These are phyloP conservation scores for Aspergillaceae sp. DNA, from an alignment of 2,329 filamentous ascomycete species.

Conservation along the genomic window DNA sequence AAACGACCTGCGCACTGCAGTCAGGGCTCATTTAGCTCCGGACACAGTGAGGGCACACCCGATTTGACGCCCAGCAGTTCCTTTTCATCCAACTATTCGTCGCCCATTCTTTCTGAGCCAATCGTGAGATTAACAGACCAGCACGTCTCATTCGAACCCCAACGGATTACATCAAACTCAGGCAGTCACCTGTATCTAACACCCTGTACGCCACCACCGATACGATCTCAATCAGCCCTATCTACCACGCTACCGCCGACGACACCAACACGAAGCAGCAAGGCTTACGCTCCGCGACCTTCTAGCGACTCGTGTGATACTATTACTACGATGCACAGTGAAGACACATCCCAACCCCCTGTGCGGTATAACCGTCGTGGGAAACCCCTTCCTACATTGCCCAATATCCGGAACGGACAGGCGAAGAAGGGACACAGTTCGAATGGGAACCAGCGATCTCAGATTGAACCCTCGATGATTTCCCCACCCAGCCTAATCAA, in stretches of 20 bases:
- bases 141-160: slow-evolving; percentile 16
- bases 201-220: slow-evolving; percentile 12
- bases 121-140: slow-evolving; percentile 21
- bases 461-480: slow-evolving; percentile 32
- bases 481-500: slow-evolving; percentile 31
- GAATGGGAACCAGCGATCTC: slow-evolving; percentile 16
- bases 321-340: slow-evolving; percentile 18
- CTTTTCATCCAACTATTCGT: slow-evolving; percentile 30
- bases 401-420: slow-evolving; percentile 17
- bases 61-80: slow-evolving; percentile 33
- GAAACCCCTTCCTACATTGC: slow-evolving; percentile 25
- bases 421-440: slow-evolving; percentile 14
- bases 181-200: slow-evolving; percentile 18
- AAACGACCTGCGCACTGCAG: slow-evolving; percentile 17
- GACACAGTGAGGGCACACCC: slow-evolving; percentile 25
- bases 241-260: slow-evolving; percentile 14
- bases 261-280: slow-evolving; percentile 15
- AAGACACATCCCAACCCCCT: not conserved
- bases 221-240: slow-evolving; percentile 8
- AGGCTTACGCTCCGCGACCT: slow-evolving; percentile 6
- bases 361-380: slow-evolving; percentile 16
- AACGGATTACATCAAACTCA: slow-evolving; percentile 9
- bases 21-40: slow-evolving; percentile 28
- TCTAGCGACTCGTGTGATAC: slow-evolving; percentile 21
- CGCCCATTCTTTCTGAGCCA: slow-evolving; percentile 20